phyloP scores from a whole-genome alignment of 2,329 filamentous ascomycete genomes.

The Juglanconis juglandina region DNA sequence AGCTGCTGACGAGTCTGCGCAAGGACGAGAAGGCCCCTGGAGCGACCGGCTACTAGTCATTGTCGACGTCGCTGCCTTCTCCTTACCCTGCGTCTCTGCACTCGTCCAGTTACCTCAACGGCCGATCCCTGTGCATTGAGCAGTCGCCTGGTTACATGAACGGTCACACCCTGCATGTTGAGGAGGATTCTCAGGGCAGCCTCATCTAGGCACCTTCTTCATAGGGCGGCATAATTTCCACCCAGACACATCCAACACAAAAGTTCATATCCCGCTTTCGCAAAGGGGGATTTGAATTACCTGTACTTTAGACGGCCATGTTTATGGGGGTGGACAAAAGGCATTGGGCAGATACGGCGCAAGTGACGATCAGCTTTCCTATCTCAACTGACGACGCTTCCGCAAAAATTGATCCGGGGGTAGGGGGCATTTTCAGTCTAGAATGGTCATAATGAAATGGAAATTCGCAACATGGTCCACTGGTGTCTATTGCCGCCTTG shows the following conservation, averaged over 20 bases:
- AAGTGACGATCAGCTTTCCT: slow-evolving; percentile 1
- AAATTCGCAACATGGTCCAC: slow-evolving; percentile 1
- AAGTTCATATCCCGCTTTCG: background rate
- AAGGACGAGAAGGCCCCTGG: slow-evolving; percentile 87
- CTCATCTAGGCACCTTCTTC: slow-evolving; percentile 10
- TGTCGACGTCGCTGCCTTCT: slow-evolving; percentile 13
- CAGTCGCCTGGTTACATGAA: background rate
- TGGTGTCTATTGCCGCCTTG: background rate
- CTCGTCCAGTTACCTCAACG: background rate
- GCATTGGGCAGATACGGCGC: slow-evolving; percentile 14
- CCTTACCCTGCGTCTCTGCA: slow-evolving; percentile 9
- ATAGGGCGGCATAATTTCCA: background rate
- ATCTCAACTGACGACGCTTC: background rate
- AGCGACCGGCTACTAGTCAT: slow-evolving; percentile 45
- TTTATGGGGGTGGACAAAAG: background rate
- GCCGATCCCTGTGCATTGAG: background rate
- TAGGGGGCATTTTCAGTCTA: background rate
- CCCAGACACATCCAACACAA: background rate
- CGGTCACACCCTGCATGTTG: slow-evolving; percentile 2
- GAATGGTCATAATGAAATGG: slow-evolving; percentile 13
- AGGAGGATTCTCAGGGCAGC: slow-evolving; percentile 17
- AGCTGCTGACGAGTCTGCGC: slow-evolving; percentile 78
- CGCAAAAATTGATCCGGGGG: background rate
- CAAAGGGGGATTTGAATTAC: background rate
- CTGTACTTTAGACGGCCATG: slow-evolving; percentile 18